Evolutionary conservation across 306 rosid genomes (phyloP), one percentile per base, ranked within the genome.

Genomic region (Albizia julibrissin): DNA sequence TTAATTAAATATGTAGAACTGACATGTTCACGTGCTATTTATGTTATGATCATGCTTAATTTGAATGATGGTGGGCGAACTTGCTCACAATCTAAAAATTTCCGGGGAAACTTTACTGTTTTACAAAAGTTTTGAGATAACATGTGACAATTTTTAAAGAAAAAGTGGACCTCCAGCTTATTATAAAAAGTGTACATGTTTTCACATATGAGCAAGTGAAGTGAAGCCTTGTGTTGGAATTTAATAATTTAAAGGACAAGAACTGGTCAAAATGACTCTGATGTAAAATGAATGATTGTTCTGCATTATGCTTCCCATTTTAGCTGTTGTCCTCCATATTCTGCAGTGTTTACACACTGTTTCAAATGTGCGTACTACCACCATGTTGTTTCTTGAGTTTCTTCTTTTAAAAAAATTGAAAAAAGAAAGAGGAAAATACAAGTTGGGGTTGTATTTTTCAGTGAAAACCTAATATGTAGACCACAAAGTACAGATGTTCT

Each of bases 191-290:
- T 47, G 75, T 44, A 24, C 75, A 24, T 8, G 39, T 43, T 62
- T 34, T 49, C 64, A 68, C 43, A 18, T 19, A 47, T 54, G 75
- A 67, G 80, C 26, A 33, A 59, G 80, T 52, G 59, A 52, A 52
- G 24, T 47, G 52, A 47, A 18, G n/a, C 24, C 49, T 19, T 77
- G 72, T 80, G 12, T 15, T 62, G 34, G 26, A 52, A 76, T 83
- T 83, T 76, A 24, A 58, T 58, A 65, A 75, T 83, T 79, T 74
- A 77, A 29, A 79, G 59, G 86, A 86, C 47, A 81, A 74, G 26
- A 75, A 82, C 66, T 59, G n/a, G 74, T 72, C 52, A 72, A 79
- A 79, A 79, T 74, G 65, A 72, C 56, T 71, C 56, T 29, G 66
- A 59, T 56, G 85, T 79, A 76, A 71, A 76, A 75, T 79, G 81